Base-by-base conservation (phyloP, 2,329 filamentous ascomycete species). In the Nannizziopsis arthrosporioides region DNA sequence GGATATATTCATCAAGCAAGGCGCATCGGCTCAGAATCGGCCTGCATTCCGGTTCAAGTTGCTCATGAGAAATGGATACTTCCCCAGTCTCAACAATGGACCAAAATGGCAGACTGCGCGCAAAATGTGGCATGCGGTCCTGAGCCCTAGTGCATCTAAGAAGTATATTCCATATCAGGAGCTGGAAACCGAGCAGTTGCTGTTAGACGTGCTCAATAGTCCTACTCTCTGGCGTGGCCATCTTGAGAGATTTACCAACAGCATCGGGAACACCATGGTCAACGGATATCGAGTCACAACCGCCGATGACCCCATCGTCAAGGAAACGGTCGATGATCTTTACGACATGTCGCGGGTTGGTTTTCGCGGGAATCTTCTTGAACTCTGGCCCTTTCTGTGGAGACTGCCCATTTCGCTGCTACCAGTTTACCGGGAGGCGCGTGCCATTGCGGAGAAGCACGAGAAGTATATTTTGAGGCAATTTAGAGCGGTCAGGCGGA, bases 1-100 rank as follows among this genome's bases (percentile, higher is more conserved):
- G 68, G 34, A 71, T 72, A 39, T 58, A 52, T 11, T 73, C 73
- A 11, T 78, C 77, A 57, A 75, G 72, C 0, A 67, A 68, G 11
- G 63, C 74, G 0, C 66, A 66, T 9, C 62, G 66, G 4, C 66
- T 69, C 61, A 69, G 73, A 36, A 68, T 74, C 10, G 44, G 14
- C 44, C 44, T 11, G 12, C 44, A 3, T 46, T 19, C 14, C 35
- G 22, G 9, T 46, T 32, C 19, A 30, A 27, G 30, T 8, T 46
- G 44, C 44, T 46, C 2, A 30, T 46, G 35, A 31, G 44, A 32
- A 36, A 40, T 14, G 44, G 44, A 14, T 46, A 46, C 27, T 46
- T 39, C 32, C 44, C 44, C n/a, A 46, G 44, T 30, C 6, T 22
- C 11, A 46, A 39, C 22, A 39, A 39, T 14, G 44, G 44, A 18